A percentile compares a stretch with the other conserved stretches of the same genome.
Evolutionary conservation across 192 early-diverging fungal species (phyloP).

Genomic region (Coemansia sp.): DNA sequence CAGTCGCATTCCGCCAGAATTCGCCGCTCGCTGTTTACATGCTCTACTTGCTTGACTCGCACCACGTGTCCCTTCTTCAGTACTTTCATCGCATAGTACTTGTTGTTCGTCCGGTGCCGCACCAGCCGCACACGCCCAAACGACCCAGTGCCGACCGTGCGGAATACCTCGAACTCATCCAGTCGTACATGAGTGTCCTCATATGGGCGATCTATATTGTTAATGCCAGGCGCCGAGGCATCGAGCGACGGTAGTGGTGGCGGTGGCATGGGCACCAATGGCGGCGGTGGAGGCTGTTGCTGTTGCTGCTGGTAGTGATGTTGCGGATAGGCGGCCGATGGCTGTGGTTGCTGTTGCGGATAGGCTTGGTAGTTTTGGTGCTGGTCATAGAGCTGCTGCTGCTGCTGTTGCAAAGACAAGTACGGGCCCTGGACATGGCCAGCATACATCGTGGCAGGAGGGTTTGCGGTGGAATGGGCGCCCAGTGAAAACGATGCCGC

Average conservation of each 20-base stretch:
- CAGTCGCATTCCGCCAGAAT: constrained; percentile 88
- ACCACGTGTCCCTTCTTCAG: constrained; percentile 93
- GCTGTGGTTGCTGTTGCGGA: constrained; percentile 12
- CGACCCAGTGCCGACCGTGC: constrained; percentile 94
- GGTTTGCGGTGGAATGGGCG: constrained; percentile 15
- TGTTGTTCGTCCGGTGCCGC: constrained; percentile 72
- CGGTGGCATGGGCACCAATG: background rate
- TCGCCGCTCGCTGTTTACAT: constrained; percentile 90
- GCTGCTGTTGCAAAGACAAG: constrained; percentile 8
- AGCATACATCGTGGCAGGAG: constrained; percentile 6
- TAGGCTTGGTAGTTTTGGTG: constrained; percentile 9
- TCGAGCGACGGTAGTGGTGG: constrained; percentile 5
- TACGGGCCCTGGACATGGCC: constrained; percentile 7
- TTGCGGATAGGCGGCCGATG: constrained; percentile 10
- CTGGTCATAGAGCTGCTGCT: background rate
- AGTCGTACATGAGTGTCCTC: constrained; percentile 61
- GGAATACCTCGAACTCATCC: constrained; percentile 79
- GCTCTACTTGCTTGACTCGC: constrained; percentile 87
- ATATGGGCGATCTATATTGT: constrained; percentile 23
- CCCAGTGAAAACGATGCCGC: constrained; percentile 53
- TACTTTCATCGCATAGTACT: constrained; percentile 98
- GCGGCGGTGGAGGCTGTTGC: constrained; percentile 18
- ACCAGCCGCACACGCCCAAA: constrained; percentile 97
- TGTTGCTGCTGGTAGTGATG: constrained; percentile 19
- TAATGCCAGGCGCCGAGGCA: background rate